Evolutionary conservation across 129 eudicot species (phyloP).

Genomic region (Centella asiatica): DNA sequence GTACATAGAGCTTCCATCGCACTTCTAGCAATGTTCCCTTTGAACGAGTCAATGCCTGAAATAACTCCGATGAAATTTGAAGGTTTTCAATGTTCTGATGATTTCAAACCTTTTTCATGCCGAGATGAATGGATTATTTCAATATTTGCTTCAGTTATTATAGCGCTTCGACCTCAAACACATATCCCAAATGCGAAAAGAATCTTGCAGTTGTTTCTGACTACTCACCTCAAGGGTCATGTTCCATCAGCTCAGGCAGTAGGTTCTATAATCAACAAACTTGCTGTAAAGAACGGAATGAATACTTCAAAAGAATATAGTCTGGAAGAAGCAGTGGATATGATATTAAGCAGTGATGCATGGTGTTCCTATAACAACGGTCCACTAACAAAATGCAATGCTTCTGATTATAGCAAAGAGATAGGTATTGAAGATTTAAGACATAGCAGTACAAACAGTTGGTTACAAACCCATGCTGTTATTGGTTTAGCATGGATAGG

Average conservation of each 20-base stretch:
- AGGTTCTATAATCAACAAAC: conserved; percentile 83
- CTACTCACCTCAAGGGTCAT: conserved; percentile 44
- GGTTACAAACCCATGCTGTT: conserved; percentile 33
- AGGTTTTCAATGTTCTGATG: conserved; percentile 10
- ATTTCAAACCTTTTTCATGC: conserved; percentile 14
- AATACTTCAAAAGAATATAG: conserved; percentile 12
- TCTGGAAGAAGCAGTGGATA: conserved; percentile 57
- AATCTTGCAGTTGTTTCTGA: conserved; percentile 36
- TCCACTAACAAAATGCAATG: conserved; percentile 14
- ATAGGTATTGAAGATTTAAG: conserved; percentile 25
- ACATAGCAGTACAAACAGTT: conserved; percentile 15
- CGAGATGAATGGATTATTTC: conserved; percentile 67
- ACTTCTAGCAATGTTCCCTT: conserved; percentile 29
- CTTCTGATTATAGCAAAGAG: conserved; percentile 17
- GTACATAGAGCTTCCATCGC: conserved; percentile 48
- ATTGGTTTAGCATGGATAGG: conserved; percentile 88
- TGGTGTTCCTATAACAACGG: conserved; percentile 14
- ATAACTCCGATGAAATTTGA: conserved; percentile 16
- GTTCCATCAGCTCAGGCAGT: conserved; percentile 84
- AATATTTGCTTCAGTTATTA: conserved; percentile 66
- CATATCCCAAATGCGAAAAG: conserved; percentile 29
- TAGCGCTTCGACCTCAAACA: conserved; percentile 66
- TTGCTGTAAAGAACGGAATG: conserved; percentile 27
- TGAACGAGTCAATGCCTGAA: conserved; percentile 17
- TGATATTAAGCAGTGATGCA: conserved; percentile 28